Percentiles rank a stretch among this genome's conserved stretches.
These are phyloP conservation scores for Avena sativa DNA, from an alignment of 176 grass and related monocot genomes.

Conservation along the genomic window DNA sequence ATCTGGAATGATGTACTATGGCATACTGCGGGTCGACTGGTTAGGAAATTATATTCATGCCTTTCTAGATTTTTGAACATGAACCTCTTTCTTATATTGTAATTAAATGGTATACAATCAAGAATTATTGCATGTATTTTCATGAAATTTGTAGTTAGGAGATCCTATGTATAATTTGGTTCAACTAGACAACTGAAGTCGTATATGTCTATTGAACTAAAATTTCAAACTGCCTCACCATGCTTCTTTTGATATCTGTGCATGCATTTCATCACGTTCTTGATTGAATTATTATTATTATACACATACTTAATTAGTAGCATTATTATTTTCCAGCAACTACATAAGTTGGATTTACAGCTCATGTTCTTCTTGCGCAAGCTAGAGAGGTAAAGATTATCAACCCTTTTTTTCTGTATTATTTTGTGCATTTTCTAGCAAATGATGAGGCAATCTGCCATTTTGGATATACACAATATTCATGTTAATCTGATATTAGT, in stretches of 20 bases:
- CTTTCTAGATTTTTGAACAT: background rate
- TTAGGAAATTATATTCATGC: background rate
- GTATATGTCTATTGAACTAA: background rate
- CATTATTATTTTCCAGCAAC: slow-evolving; percentile 55
- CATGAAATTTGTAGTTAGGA: background rate
- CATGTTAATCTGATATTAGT: too few relatives aligned
- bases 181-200: background rate
- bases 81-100: background rate
- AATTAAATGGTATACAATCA: too few relatives aligned
- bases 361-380: slow-evolving; percentile 38
- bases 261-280: too few relatives aligned
- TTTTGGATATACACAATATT: too few relatives aligned
- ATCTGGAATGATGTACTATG: slow-evolving; percentile 1
- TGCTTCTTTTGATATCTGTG: background rate
- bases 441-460: background rate
- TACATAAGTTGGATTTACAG: slow-evolving; percentile 68
- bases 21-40: slow-evolving; percentile 23
- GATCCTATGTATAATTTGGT: background rate
- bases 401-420: background rate
- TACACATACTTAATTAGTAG: background rate
- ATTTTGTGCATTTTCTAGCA: background rate
- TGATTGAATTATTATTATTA: slow-evolving; percentile 2
- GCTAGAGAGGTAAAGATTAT: slow-evolving; percentile 71
- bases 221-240: background rate
- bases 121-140: background rate